A percentile compares a stretch with the other conserved stretches of the same genome.
These are phyloP conservation scores for Gynochthodes officinalis DNA, from an alignment of 257 asterid genomes.

Conservation along the genomic window DNA sequence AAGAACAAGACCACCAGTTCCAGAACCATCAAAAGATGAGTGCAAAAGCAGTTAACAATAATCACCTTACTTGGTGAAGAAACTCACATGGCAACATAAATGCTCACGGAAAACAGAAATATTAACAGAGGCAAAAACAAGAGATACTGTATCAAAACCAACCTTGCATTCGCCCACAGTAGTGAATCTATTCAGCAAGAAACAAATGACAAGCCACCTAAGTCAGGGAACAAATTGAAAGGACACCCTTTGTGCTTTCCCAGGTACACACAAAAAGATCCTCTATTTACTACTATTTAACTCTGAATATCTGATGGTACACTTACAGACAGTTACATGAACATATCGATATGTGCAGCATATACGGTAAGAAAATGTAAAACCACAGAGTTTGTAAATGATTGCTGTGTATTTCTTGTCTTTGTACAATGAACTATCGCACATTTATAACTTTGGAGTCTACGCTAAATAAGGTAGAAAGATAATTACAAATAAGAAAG, in stretches of 20 bases:
- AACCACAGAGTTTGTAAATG: no score
- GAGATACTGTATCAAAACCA: neutral
- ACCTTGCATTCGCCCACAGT: neutral
- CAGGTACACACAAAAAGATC: neutral
- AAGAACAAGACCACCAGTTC: neutral
- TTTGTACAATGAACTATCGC: no score
- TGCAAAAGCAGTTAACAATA: neutral
- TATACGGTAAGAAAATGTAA: no score
- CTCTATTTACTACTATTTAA: neutral
- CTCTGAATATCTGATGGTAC: neutral
- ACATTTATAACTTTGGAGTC: no score
- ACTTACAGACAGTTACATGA: neutral
- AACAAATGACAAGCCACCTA: neutral
- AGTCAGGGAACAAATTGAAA: neutral
- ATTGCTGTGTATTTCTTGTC: no score
- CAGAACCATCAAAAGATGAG: neutral
- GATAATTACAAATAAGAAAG: no score
- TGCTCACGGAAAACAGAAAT: neutral
- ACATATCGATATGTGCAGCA: neutral
- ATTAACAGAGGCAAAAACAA: neutral
- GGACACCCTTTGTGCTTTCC: neutral
- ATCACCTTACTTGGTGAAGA: neutral
- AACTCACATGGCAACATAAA: neutral
- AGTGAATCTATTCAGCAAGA: neutral
- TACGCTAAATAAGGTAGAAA: no score